Evolutionary conservation across 2,329 filamentous ascomycete species (phyloP), one percentile per base, ranked within the genome.

Genomic region (Alternaria arbusti): DNA sequence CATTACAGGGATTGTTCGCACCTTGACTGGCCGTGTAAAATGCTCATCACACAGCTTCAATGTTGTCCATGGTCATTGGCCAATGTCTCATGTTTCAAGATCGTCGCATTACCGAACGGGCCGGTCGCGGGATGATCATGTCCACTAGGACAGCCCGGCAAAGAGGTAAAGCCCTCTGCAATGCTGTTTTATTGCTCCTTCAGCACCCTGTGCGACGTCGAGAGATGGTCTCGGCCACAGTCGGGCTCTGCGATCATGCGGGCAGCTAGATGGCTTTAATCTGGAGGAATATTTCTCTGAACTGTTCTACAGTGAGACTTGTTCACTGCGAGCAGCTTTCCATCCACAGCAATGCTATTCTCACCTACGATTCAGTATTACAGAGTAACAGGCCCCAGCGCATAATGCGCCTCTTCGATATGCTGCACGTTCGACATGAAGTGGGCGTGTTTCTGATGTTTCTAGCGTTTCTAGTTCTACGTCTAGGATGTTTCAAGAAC

Each of bases 401-500:
- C 26, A 25, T 32, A 12, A 22, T 59, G 9, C 2, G n/a, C 17
- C 25, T 45, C 30, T 15, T 52, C 28, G 50, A 54, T 43, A 62
- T 36, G 44, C 32, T 44, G 36, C 43, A 46, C 43, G 47, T 28
- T 44, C 43, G 49, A 51, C 40, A 49, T 47, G 47, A 43, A 57
- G n/a, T 30, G 32, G 45, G 54, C 26, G 47, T 64, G 64, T 64
- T 52, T 52, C 49, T 25, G 23, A 32, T 63, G 64, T 64, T 52
- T 52, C 49, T 25, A 52, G 49, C 64, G 64, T 64, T 62, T 61
- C 30, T 54, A 22, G 54, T 63, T 62, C 70, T 69, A 73, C 20
- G 66, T 68, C 62, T 69, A 72, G 67, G 61, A 64, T 62, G 73
- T 76, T 76, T 76, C 72, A 66, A 44, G 60, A 61, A 56, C 26